Base-by-base conservation (phyloP, 2,329 filamentous ascomycete species). In the Colletotrichum costaricense region DNA sequence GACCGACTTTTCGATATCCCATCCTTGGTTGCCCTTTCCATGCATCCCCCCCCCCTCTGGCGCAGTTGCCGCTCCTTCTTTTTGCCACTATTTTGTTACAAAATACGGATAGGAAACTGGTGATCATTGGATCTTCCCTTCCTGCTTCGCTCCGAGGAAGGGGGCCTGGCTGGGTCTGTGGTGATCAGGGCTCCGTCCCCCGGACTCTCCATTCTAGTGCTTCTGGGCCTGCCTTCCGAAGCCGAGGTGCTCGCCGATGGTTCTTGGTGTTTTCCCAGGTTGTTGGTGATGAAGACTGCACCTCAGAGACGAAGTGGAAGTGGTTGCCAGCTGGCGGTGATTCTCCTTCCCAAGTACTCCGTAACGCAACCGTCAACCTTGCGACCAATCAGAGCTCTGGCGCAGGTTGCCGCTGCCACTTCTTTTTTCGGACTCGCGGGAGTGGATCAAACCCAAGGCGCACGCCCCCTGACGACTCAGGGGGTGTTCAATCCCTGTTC, bases 1-100 rank as follows among this genome's bases (percentile, higher is more conserved):
- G 67, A 69, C 70, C 70, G 69, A 64, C 65, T 46, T 64, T 69
- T 63, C 55, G 58, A 63, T n/a, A 56, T 28, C n/a, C 26, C 19
- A 46, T 19, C 49, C 54, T 2, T 30, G 12, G 14, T 52, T 49
- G n/a, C 26, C 49, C 30, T 49, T 63, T 28, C 16, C 16, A 19
- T 60, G 26, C 28, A 8, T 52, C 22, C 22, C 12, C 28, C 33
- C 16, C 24, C 28, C 33, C 16, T 54, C 35, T 38, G 22, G 58
- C 59, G 65, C 65, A n/a, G 56, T 28, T 33, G n/a, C 26, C 52
- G 54, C n/a, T 14, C n/a, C n/a, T 57, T 30, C 30, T 33, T 33
- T 33, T 60, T 38, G 55, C 55, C 28, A 57, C 5, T 12, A 19
- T 35, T n/a, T 35, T 16, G 26, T 28, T 19, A 52, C 42, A 16